These are phyloP conservation scores for Mytilinidion resinicola DNA, from an alignment of 495 filamentous ascomycete genomes.

Conservation along the genomic window DNA sequence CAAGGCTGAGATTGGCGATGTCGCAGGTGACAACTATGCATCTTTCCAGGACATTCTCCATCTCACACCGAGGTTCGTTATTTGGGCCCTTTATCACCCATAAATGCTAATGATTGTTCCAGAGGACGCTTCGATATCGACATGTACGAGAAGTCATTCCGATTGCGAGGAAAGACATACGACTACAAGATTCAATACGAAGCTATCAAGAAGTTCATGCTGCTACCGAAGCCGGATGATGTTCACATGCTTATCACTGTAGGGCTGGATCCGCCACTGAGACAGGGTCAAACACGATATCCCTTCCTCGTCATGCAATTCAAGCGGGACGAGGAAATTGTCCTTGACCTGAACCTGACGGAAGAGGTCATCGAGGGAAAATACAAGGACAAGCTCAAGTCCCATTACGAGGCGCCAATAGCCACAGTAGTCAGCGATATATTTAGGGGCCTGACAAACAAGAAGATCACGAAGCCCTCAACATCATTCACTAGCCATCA, in stretches of 20 bases:
- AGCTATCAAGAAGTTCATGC: constrained; percentile 95
- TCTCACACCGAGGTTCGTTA: constrained; percentile 81
- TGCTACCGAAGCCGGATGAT: constrained; percentile 96
- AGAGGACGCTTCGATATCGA: constrained; percentile 99
- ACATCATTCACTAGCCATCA: constrained; percentile 92
- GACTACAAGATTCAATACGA: constrained; percentile 99
- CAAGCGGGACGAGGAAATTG: constrained; percentile 95
- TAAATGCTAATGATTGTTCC: constrained; percentile 33
- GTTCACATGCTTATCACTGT: constrained; percentile 90
- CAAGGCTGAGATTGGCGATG: constrained; percentile 98
- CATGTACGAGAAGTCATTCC: constrained; percentile 98
- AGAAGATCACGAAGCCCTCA: constrained; percentile 88
- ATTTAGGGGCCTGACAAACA: constrained; percentile 87
- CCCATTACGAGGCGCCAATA: constrained; percentile 86
- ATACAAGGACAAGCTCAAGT: constrained; percentile 80
- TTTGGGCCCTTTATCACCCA: not conserved
- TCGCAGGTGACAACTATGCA: constrained; percentile 93
- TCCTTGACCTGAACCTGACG: constrained; percentile 95
- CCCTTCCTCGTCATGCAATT: constrained; percentile 99
- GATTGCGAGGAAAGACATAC: constrained; percentile 96
- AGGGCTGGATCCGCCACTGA: constrained; percentile 89
- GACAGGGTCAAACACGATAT: constrained; percentile 96
- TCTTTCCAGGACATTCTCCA: constrained; percentile 96
- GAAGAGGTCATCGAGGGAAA: constrained; percentile 70
- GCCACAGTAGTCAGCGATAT: constrained; percentile 88